Evolutionary conservation across 345 rosid species (phyloP), one percentile per base, ranked within the genome.

Genomic region (Nasturtium officinale): DNA sequence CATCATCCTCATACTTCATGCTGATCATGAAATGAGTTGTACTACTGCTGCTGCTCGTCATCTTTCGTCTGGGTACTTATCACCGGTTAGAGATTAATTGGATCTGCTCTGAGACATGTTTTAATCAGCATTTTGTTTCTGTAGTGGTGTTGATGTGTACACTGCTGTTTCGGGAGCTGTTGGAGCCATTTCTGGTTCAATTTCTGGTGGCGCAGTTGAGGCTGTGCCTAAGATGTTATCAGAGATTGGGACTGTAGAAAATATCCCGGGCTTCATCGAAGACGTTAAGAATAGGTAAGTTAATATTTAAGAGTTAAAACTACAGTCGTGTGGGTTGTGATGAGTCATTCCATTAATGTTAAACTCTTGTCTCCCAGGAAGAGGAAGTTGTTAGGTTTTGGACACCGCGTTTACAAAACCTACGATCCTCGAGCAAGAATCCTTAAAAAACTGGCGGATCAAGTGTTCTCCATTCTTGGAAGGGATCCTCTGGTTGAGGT

Each of bases 21-120:
- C 96, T 26, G 99, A 95, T 62, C 97, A 95, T 83, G 99, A 91
- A 80, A 95, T 95, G 97, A 91, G 91, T 61, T 95, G 97, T 54
- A 91, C 97, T 6, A 90, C 98, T 30, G 75, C 98, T 77, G 98
- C 97, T 80, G 96, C 94, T 32, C 82, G 89, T 59, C 99, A 95
- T 82, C 96, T 95, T 77, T 89, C 99, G 21, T 95, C 96, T 29
- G 84, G 99, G 99, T 90, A 82, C 32, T 65, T 29, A 25, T 71
- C 40, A 67, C 37, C 67, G 26, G 76, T 2, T 51, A 55, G 26
- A 45, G 35, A 62, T 26, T 50, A 65, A 40, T 35, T 5, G 13
- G 68, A 32, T 56, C 65, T 9, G 33, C 25, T 25, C 7, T 54
- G 33, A 65, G 25, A 28, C 67, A 29, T 63, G 43, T 67, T 51